These are phyloP conservation scores for Pichia scutulata DNA, from an alignment of 805 yeast genomes.

Conservation along the genomic window DNA sequence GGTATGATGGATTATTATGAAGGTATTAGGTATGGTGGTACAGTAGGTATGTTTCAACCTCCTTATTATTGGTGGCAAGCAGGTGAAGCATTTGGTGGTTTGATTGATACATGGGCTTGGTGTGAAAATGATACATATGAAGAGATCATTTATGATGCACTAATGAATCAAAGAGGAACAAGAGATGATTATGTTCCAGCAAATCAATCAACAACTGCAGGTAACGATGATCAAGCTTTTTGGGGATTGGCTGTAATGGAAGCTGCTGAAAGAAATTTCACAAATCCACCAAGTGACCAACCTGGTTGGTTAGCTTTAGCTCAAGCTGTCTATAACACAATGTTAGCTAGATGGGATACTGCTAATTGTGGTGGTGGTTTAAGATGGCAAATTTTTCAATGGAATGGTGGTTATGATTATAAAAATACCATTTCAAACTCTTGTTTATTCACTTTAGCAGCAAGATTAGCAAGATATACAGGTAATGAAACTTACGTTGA, in stretches of 20 bases:
- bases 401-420: constrained; percentile 84
- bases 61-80: constrained; percentile 95
- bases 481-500: constrained; percentile 63
- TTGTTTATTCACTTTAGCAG: constrained; percentile 70
- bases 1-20: constrained; percentile 82
- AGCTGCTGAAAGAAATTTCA: constrained; percentile 78
- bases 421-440: constrained; percentile 88
- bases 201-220: constrained; percentile 78
- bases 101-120: constrained; percentile 66
- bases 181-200: constrained; percentile 66
- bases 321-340: constrained; percentile 82
- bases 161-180: constrained; percentile 58
- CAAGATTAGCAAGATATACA: constrained; percentile 76
- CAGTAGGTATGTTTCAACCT: constrained; percentile 60
- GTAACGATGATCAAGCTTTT: constrained; percentile 90
- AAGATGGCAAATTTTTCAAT: constrained; percentile 86
- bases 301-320: constrained; percentile 62
- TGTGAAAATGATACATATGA: constrained; percentile 64
- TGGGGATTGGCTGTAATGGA: constrained; percentile 86
- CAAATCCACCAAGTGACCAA: constrained; percentile 49
- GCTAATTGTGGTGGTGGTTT: constrained; percentile 64
- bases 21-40: constrained; percentile 56
- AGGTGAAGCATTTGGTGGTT: constrained; percentile 66
- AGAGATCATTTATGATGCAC: constrained; percentile 47
- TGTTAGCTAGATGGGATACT: constrained; percentile 73